These are phyloP conservation scores for Penicillium pancosmium DNA, from an alignment of 495 filamentous ascomycete genomes.

Conservation along the genomic window DNA sequence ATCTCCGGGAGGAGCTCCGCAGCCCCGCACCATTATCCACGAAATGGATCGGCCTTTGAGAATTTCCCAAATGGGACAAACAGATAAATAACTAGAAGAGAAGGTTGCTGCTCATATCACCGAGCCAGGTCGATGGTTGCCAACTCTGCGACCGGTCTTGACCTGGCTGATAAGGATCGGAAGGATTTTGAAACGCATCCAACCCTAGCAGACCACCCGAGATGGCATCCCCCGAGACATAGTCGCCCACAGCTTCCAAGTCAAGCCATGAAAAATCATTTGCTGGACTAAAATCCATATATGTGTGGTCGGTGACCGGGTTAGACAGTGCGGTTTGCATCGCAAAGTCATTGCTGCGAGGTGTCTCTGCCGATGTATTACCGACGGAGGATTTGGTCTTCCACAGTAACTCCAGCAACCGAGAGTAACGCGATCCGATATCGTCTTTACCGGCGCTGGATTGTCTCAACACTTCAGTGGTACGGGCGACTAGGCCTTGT, in stretches of 20 bases:
- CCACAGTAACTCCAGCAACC: slow-evolving; percentile 58
- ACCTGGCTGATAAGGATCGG: slow-evolving; percentile 34
- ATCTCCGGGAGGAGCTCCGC: slow-evolving; percentile 27
- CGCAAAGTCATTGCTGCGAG: slow-evolving; percentile 35
- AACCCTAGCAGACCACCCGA: slow-evolving; percentile 40
- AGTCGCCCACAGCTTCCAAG: slow-evolving; percentile 59
- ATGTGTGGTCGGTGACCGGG: slow-evolving; percentile 36
- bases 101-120: slow-evolving; percentile 47
- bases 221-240: slow-evolving; percentile 51
- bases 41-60: slow-evolving; percentile 4
- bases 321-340: slow-evolving; percentile 35
- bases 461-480: slow-evolving; percentile 52
- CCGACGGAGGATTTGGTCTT: slow-evolving; percentile 32
- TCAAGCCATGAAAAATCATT: slow-evolving; percentile 63
- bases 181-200: slow-evolving; percentile 40
- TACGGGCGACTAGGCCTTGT: slow-evolving; percentile 54
- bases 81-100: slow-evolving; percentile 34
- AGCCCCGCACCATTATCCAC: slow-evolving; percentile 32
- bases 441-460: slow-evolving; percentile 56
- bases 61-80: neutral
- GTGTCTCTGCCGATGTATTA: slow-evolving; percentile 32
- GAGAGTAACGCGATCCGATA: slow-evolving; percentile 56
- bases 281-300: slow-evolving; percentile 51
- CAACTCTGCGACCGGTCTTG: slow-evolving; percentile 43
- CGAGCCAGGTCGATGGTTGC: slow-evolving; percentile 45